phyloP scores from a whole-genome alignment of 371 early-diverging fungal genomes.

The Mortierella sp. region DNA sequence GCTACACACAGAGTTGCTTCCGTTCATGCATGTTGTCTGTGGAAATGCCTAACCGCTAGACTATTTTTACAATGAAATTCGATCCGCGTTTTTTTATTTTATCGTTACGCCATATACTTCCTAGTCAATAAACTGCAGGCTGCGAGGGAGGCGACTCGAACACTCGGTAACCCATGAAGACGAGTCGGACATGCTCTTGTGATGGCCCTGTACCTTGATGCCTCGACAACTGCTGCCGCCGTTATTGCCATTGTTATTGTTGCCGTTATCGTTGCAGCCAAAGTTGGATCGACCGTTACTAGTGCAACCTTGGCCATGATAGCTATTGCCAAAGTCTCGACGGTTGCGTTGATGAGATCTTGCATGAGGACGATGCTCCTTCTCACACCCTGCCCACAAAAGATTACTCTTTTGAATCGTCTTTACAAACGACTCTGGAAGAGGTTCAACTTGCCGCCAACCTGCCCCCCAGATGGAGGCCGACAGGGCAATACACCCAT shows the following conservation, averaged over 20 bases:
- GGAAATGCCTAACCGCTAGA: too few relatives aligned
- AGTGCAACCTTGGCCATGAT: not conserved
- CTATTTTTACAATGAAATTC: too few relatives aligned
- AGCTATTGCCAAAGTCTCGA: slow-evolving; percentile 5
- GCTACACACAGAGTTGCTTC: too few relatives aligned
- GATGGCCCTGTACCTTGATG: not conserved
- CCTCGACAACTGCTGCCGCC: not conserved
- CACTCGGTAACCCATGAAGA: slow-evolving; percentile 37
- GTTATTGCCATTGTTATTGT: not conserved
- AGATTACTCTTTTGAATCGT: slow-evolving; percentile 35
- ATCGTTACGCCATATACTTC: too few relatives aligned
- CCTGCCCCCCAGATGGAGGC: slow-evolving; percentile 50
- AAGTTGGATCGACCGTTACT: not conserved
- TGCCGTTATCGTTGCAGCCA: not conserved
- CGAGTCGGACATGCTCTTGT: slow-evolving; percentile 16
- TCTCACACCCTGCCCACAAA: slow-evolving; percentile 26
- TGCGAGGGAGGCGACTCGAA: slow-evolving; percentile 48
- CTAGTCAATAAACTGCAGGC: slow-evolving; percentile 52
- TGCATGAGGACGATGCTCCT: slow-evolving; percentile 17
- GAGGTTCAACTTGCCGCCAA: slow-evolving; percentile 53
- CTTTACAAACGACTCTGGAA: slow-evolving; percentile 49
- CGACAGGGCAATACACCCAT: slow-evolving; percentile 26
- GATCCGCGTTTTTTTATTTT: too few relatives aligned
- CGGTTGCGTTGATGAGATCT: slow-evolving; percentile 12
- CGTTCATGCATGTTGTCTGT: too few relatives aligned